Evolutionary conservation across 1,284 basidiomycete genomes (phyloP).

Genomic region (Ceratobasidium sp.): DNA sequence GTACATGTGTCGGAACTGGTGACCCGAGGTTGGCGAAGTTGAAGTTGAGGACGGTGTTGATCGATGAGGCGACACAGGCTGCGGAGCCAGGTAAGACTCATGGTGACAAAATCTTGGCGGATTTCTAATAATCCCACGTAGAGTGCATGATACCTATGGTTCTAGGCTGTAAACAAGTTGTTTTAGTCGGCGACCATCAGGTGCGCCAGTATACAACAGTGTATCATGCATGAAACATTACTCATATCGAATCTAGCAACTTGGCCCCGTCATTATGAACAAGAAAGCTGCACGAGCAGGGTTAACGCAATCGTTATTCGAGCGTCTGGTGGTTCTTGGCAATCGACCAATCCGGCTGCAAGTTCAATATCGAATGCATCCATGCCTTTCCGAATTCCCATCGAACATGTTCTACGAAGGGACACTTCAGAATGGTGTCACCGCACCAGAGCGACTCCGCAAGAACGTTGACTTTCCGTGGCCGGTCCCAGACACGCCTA

Average conservation of each 20-base stretch:
- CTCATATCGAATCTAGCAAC: conserved; percentile 63
- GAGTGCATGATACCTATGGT: conserved; percentile 99
- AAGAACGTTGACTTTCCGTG: conserved; percentile 99
- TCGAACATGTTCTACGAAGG: conserved; percentile 99
- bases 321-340: conserved; percentile 92
- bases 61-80: conserved; percentile 98
- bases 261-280: conserved; percentile 99
- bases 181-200: conserved; percentile 97
- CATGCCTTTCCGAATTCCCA: conserved; percentile 98
- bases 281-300: conserved; percentile 99
- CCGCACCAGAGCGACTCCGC: conserved; percentile 93
- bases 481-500: conserved; percentile 97
- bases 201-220: conserved; percentile 49
- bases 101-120: conserved; percentile 16
- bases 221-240: conserved; percentile 6
- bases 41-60: conserved; percentile 98
- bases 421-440: conserved; percentile 98
- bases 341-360: conserved; percentile 98
- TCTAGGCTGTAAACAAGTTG: conserved; percentile 97
- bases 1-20: conserved; percentile 97
- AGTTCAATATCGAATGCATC: conserved; percentile 99
- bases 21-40: conserved; percentile 95
- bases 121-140: conserved; percentile 49
- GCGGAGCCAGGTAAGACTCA: conserved; percentile 86
- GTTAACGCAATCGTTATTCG: conserved; percentile 96